Conservation (phyloP, 1,284 basidiomycete genomes). For the Filobasidium uniguttulatum region DNA sequence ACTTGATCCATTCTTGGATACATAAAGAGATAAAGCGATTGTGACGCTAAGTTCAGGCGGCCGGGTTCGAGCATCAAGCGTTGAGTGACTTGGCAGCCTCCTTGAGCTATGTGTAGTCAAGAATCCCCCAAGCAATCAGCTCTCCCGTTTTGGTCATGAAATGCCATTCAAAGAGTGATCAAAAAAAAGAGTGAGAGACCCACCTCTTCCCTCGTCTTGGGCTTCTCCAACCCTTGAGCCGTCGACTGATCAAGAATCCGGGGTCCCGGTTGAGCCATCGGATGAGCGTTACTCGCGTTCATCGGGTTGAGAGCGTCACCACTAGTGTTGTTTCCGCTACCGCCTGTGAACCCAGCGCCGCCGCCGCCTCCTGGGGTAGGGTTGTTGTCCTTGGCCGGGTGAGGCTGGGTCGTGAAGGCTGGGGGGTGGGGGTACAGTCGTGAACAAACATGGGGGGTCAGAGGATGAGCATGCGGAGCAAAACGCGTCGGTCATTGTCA, state of each 20-base stretch:
- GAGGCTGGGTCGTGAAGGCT: conserved; percentile 38
- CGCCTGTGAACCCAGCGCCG: no score
- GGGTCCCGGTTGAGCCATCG: conserved; percentile 29
- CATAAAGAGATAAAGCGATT: no score
- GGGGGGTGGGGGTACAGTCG: not conserved
- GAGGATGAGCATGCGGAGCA: not conserved
- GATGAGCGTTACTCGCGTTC: conserved; percentile 24
- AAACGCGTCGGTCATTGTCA: not conserved
- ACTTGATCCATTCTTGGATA: no score
- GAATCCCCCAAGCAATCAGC: no score
- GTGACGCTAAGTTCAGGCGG: no score
- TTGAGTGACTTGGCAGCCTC: not conserved
- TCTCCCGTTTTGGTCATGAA: not conserved
- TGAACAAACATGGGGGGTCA: not conserved
- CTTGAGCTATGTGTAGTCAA: not conserved
- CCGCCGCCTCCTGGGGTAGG: no score
- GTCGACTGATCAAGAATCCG: conserved; percentile 25
- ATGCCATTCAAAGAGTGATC: not conserved
- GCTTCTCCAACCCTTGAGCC: conserved; percentile 32
- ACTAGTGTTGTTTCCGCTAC: conserved; percentile 1
- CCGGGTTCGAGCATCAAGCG: not conserved
- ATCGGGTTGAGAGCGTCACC: conserved; percentile 21
- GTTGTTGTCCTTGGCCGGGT: conserved; percentile 38
- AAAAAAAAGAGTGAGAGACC: conserved; percentile 13
- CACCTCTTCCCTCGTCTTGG: conserved; percentile 36